A percentile compares a stretch with the other conserved stretches of the same genome.
phyloP scores from a whole-genome alignment of 306 rosid genomes.

The Trichosanthes cucumerina region DNA sequence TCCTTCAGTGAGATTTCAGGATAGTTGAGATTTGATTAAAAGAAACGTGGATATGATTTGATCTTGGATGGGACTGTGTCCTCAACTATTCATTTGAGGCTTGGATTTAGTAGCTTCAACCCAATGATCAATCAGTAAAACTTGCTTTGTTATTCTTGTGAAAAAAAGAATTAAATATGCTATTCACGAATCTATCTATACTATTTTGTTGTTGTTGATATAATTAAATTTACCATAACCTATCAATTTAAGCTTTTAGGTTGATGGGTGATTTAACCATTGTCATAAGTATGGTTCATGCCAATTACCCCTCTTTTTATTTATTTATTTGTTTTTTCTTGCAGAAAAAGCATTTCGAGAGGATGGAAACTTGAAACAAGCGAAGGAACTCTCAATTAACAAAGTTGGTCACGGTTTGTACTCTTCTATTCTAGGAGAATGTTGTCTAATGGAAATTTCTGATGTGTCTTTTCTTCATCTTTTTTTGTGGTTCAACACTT shows the following conservation, averaged over 20 bases:
- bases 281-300: constrained; percentile 6
- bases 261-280: too few species aligned
- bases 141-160: background rate
- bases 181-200: background rate
- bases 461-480: background rate
- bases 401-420: constrained; percentile 84
- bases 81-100: background rate
- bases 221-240: too few species aligned
- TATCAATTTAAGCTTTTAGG: too few species aligned
- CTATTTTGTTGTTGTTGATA: too few species aligned
- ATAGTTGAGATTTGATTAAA: background rate
- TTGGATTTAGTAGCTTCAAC: background rate
- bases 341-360: constrained; percentile 86
- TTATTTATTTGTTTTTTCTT: constrained; percentile 10
- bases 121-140: background rate
- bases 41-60: background rate
- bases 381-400: constrained; percentile 72
- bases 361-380: constrained; percentile 77
- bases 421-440: background rate
- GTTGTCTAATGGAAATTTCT: background rate
- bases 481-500: background rate
- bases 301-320: background rate
- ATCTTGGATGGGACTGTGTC: background rate
- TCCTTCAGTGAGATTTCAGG: background rate
- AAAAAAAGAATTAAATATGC: background rate